phyloP scores from a whole-genome alignment of 2,329 filamentous ascomycete genomes.

The Stachybotrys echinatus region DNA sequence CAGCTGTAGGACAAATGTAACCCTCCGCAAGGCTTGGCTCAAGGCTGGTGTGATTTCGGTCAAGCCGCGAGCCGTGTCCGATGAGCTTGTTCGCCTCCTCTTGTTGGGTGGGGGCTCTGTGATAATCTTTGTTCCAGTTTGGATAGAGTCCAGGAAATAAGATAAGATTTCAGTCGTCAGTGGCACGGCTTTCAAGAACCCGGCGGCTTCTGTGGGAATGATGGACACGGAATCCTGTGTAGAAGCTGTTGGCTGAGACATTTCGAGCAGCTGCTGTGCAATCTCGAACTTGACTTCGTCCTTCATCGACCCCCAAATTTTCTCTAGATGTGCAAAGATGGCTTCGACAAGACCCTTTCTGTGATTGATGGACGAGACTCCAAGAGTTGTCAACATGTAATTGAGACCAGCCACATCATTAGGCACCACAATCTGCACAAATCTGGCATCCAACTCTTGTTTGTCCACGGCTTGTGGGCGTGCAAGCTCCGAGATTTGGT shows the following conservation, averaged over 20 bases:
- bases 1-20: constrained; percentile 84
- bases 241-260: constrained; percentile 42
- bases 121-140: constrained; percentile 66
- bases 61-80: constrained; percentile 56
- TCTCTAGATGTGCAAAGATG: constrained; percentile 63
- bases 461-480: constrained; percentile 35
- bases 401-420: constrained; percentile 49
- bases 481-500: constrained; percentile 41
- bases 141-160: constrained; percentile 68
- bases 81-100: constrained; percentile 71
- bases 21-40: constrained; percentile 62
- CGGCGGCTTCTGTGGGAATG: constrained; percentile 57
- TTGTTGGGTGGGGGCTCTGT: constrained; percentile 71
- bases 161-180: constrained; percentile 68
- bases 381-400: constrained; percentile 43
- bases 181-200: constrained; percentile 67
- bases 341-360: constrained; percentile 51
- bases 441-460: constrained; percentile 33
- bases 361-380: constrained; percentile 31
- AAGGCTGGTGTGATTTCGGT: constrained; percentile 61
- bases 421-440: constrained; percentile 47
- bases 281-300: constrained; percentile 53
- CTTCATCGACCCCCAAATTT: constrained; percentile 70
- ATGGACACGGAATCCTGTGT: constrained; percentile 26
- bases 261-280: constrained; percentile 57